These are phyloP conservation scores for Ganoderma lucidum DNA, from an alignment of 1,284 basidiomycete species.

Conservation along the genomic window DNA sequence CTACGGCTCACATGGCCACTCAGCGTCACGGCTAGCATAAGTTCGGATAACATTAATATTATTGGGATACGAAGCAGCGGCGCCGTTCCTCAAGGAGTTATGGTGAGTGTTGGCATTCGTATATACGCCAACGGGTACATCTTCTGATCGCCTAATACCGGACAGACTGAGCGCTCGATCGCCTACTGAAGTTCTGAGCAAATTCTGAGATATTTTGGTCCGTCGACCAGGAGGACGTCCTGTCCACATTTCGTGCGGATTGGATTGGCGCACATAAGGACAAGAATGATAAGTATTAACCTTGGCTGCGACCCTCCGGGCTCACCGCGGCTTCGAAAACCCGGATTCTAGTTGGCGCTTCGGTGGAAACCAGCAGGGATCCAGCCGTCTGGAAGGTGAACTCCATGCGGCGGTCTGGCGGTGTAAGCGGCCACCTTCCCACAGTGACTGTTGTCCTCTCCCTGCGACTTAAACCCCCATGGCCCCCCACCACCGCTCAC, in stretches of 20 bases:
- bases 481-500: slow-evolving; percentile 18
- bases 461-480: not conserved
- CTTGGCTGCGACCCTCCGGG: slow-evolving; percentile 84
- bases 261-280: slow-evolving; percentile 87
- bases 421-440: slow-evolving; percentile 23
- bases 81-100: slow-evolving; percentile 42
- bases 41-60: slow-evolving; percentile 48
- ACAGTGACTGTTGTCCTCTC: slow-evolving; percentile 7
- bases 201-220: slow-evolving; percentile 80
- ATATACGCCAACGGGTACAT: not conserved
- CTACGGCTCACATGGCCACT: slow-evolving; percentile 80
- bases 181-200: slow-evolving; percentile 66
- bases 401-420: slow-evolving; percentile 16
- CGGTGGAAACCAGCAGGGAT: too few relatives aligned
- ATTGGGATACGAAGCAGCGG: slow-evolving; percentile 36
- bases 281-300: slow-evolving; percentile 60
- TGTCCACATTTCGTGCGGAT: slow-evolving; percentile 76
- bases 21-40: slow-evolving; percentile 67
- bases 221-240: slow-evolving; percentile 74
- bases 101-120: slow-evolving; percentile 31
- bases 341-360: too few relatives aligned
- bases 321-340: slow-evolving; percentile 61
- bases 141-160: not conserved
- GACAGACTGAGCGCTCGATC: slow-evolving; percentile 68
- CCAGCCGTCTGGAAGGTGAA: too few relatives aligned